Base-by-base conservation (phyloP, 2,329 filamentous ascomycete genomes). In the Colletotrichum graminicola region DNA sequence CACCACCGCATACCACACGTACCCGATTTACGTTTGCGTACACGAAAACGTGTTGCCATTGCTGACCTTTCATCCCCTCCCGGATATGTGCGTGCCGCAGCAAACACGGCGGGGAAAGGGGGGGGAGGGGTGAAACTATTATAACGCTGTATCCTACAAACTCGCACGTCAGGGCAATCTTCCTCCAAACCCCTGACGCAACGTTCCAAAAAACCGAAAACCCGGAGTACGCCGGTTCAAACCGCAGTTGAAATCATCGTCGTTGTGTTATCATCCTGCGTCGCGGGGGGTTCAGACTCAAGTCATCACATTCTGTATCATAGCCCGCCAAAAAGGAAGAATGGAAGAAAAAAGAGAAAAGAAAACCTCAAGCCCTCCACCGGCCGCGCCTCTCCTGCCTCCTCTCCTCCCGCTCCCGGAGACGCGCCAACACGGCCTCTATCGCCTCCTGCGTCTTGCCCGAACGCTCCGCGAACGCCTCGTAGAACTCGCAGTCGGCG, bases 371-470 rank as follows among this genome's bases (percentile, higher is more conserved):
- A 43, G 6, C 18, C 14, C 60, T 65, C 23, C 61, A 49, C 39
- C 70, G 60, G 11, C 56, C 47, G 6, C 66, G 39, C 14, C 66
- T 18, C 43, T 71, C 66, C 57, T 68, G 66, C 54, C 69, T 55
- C 29, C 59, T 72, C 29, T 70, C 69, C 36, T 72, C 70, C n/a
- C 70, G 51, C 45, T 73, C 71, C n/a, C 66, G 71, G n/a, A 74
- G 67, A 56, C 62, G 62, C 16, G 49, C 61, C 54, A 73, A 14
- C 4, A 73, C 73, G 3, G 52, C 55, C 4, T 61, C 73, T 16
- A 74, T 74, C 3, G 62, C 51, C 5, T 71, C 64, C 51, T 74
- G 71, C 26, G 73, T 51, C 29, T 70, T 73, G 0, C 55, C 71
- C n/a, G 71, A 73, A 7, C 63, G 49, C 55, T 73, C 73, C 49